Conservation (phyloP, 345 rosid species). For the Acer saccharum region DNA sequence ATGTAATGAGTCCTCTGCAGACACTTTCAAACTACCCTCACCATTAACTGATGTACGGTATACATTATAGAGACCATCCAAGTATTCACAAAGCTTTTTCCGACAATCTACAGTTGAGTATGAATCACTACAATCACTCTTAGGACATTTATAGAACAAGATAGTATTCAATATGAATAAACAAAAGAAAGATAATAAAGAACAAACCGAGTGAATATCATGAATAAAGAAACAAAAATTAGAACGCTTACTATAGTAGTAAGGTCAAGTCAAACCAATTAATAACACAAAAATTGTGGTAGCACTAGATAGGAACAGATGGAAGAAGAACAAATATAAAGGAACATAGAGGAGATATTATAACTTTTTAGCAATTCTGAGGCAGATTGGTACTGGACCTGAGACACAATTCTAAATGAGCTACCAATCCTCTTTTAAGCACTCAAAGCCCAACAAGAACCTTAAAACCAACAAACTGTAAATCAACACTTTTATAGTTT, state of each 20-base stretch:
- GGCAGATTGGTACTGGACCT: background rate
- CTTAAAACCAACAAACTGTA: background rate
- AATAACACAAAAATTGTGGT: background rate
- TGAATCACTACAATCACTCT: slow-evolving; percentile 16
- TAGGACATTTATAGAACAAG: background rate
- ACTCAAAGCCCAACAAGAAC: background rate
- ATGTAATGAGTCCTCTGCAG: slow-evolving; percentile 89
- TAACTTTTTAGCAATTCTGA: background rate
- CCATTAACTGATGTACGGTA: slow-evolving; percentile 81
- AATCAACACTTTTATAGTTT: background rate
- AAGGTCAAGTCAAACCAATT: slow-evolving; percentile 1
- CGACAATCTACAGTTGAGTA: slow-evolving; percentile 71
- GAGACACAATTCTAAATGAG: background rate
- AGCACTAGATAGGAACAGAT: slow-evolving; percentile 4
- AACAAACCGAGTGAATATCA: background rate
- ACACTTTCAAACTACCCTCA: slow-evolving; percentile 79
- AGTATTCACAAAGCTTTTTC: slow-evolving; percentile 77
- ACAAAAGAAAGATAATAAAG: background rate
- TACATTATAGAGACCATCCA: slow-evolving; percentile 76
- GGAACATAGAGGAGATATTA: background rate
- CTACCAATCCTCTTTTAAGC: background rate
- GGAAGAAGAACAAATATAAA: slow-evolving; percentile 2
- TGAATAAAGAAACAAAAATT: background rate
- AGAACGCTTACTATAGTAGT: background rate
- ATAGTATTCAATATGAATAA: background rate